Evolutionary conservation across 352 stramenopile genomes (phyloP).

Genomic region (Phytophthora parvispora): DNA sequence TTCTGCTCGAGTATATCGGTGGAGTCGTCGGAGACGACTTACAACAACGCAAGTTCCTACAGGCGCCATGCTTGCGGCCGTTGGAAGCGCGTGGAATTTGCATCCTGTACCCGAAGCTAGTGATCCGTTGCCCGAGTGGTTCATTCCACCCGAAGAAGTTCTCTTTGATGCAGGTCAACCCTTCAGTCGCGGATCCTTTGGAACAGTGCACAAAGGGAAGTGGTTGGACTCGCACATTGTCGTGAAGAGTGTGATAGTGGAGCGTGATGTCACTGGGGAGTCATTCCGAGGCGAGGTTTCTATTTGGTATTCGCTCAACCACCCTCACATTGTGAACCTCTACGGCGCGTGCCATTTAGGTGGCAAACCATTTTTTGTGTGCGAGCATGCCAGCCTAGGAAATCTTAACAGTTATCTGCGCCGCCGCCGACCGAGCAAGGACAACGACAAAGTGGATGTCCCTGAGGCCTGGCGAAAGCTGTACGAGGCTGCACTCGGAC

Average conservation of each 20-base stretch:
- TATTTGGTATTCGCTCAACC: slow-evolving; percentile 37
- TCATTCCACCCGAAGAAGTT: slow-evolving; percentile 29
- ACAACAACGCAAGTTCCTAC: slow-evolving; percentile 6
- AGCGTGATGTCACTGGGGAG: slow-evolving; percentile 4
- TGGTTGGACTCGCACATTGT: slow-evolving; percentile 30
- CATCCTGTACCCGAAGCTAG: slow-evolving; percentile 4
- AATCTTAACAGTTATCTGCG: slow-evolving; percentile 24
- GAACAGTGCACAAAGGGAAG: slow-evolving; percentile 21
- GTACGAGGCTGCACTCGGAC: slow-evolving; percentile 28
- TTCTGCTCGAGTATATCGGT: not conserved
- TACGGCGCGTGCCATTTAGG: slow-evolving; percentile 40
- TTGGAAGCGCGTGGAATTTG: slow-evolving; percentile 9
- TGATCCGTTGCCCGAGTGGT: slow-evolving; percentile 23
- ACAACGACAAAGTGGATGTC: slow-evolving; percentile 8
- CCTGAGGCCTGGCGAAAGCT: slow-evolving; percentile 32
- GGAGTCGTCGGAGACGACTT: not conserved
- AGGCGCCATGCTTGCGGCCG: not conserved
- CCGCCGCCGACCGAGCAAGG: not conserved
- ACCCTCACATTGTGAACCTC: slow-evolving; percentile 43
- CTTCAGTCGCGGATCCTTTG: slow-evolving; percentile 25
- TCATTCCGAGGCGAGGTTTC: slow-evolving; percentile 26
- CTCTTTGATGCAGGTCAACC: slow-evolving; percentile 8
- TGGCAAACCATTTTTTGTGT: slow-evolving; percentile 32
- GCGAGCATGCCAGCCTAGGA: slow-evolving; percentile 23
- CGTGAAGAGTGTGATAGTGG: slow-evolving; percentile 26